phyloP scores from a whole-genome alignment of 2,329 filamentous ascomycete species.

The Diaporthe destruens region DNA sequence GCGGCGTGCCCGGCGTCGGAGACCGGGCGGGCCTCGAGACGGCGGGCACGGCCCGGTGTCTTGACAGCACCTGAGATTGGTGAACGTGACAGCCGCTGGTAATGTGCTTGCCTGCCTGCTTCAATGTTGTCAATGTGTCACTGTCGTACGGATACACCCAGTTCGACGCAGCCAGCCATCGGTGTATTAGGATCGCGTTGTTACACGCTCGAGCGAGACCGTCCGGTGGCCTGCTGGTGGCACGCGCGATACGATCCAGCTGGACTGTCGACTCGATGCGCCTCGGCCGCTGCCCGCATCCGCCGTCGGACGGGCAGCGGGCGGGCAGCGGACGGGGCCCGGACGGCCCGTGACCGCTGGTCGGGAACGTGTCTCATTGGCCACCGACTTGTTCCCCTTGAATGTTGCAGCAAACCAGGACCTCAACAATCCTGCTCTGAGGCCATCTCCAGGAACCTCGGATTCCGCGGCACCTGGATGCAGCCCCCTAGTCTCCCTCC shows the following conservation, averaged over 20 bases:
- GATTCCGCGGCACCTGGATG: neutral
- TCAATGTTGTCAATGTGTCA: neutral
- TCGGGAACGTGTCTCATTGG: conserved; percentile 31
- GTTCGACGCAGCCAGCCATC: neutral
- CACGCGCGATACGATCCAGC: neutral
- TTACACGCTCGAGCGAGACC: conserved; percentile 4
- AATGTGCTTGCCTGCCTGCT: neutral
- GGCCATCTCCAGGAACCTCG: neutral
- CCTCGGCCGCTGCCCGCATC: neutral
- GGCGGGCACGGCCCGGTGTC: neutral
- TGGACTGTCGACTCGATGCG: neutral
- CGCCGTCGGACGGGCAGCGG: neutral
- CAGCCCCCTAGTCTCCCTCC: neutral
- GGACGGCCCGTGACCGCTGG: conserved; percentile 27
- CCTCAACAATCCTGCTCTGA: no score
- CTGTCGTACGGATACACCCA: neutral
- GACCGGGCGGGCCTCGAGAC: conserved; percentile 2
- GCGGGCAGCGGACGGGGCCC: neutral
- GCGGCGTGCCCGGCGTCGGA: neutral
- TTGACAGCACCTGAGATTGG: neutral
- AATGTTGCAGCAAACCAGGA: no score
- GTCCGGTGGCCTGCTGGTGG: neutral
- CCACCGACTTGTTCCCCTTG: neutral
- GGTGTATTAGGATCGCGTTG: neutral
- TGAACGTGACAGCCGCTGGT: neutral